These are phyloP conservation scores for Acanthamoeba rhysodes DNA, from an alignment of 208 protist species.

Conservation along the genomic window DNA sequence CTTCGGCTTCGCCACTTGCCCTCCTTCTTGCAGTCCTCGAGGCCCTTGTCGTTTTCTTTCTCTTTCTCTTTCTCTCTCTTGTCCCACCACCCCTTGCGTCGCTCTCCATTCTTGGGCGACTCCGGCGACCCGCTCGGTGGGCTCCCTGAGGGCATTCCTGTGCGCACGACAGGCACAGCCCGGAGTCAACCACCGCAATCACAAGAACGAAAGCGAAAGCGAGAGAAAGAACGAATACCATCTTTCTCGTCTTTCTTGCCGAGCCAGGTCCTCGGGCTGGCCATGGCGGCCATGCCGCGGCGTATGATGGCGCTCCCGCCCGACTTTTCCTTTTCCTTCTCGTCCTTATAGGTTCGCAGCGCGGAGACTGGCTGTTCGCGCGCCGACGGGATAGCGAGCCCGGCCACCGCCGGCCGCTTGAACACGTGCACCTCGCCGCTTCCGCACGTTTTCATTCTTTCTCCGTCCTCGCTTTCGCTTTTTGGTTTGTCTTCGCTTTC, in stretches of 20 bases:
- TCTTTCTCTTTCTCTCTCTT: not conserved
- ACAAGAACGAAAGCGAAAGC: too few relatives aligned
- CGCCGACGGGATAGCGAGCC: too few relatives aligned
- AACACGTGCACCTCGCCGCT: not conserved
- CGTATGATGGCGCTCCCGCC: not conserved
- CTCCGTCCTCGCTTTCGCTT: not conserved
- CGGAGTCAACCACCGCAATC: too few relatives aligned
- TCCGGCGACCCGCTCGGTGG: too few relatives aligned
- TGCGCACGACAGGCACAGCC: too few relatives aligned
- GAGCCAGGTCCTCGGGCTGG: slow-evolving; percentile 18
- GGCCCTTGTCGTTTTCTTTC: not conserved
- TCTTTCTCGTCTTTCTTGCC: slow-evolving; percentile 17
- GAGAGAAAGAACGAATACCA: not conserved
- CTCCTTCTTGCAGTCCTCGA: not conserved
- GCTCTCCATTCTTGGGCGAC: too few relatives aligned
- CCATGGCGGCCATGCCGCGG: slow-evolving; percentile 1
- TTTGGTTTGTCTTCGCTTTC: not conserved
- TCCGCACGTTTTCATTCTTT: too few relatives aligned
- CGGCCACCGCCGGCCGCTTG: too few relatives aligned
- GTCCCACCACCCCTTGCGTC: too few relatives aligned
- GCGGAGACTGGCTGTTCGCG: too few relatives aligned
- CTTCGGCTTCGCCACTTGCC: not conserved
- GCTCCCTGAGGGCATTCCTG: too few relatives aligned
- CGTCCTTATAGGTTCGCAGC: not conserved
- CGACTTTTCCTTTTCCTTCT: not conserved